A percentile compares a stretch with the other conserved stretches of the same genome.
phyloP scores from a whole-genome alignment of 106 monocot species.

The Dendrobium officinale region DNA sequence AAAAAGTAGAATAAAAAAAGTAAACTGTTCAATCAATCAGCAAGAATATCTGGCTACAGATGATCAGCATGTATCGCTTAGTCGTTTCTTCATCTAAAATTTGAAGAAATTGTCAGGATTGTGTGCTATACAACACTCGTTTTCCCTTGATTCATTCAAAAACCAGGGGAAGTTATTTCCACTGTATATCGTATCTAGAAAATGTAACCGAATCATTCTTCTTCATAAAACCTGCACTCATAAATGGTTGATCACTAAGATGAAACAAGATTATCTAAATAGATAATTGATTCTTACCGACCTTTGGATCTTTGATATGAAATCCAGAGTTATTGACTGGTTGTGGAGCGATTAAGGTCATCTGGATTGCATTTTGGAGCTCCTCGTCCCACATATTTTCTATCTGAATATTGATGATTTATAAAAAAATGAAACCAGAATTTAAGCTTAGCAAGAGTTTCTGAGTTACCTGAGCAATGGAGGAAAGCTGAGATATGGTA shows the following conservation, averaged over 20 bases:
- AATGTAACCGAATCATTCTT: neutral
- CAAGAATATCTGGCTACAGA: neutral
- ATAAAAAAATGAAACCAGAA: neutral
- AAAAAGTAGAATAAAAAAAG: neutral
- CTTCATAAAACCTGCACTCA: neutral
- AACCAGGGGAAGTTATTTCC: neutral
- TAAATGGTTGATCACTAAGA: neutral
- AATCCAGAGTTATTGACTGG: neutral
- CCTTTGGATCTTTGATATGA: neutral
- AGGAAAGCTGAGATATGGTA: conserved; percentile 14
- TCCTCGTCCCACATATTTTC: conserved; percentile 50
- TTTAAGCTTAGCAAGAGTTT: neutral
- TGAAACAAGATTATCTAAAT: neutral
- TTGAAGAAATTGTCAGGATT: neutral
- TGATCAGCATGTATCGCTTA: neutral
- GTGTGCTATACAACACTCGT: neutral
- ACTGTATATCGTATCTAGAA: neutral
- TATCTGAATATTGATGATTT: conserved; percentile 12
- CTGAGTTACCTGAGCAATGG: conserved; percentile 28
- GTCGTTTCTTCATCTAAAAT: conserved; percentile 7
- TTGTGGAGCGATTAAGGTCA: conserved; percentile 17
- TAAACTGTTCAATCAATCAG: neutral
- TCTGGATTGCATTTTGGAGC: conserved; percentile 56
- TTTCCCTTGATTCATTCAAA: conserved; percentile 2
- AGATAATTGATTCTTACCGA: neutral